Evolutionary conservation across 169 alveolate species (phyloP).

Genomic region (Plasmodium coatneyi): DNA sequence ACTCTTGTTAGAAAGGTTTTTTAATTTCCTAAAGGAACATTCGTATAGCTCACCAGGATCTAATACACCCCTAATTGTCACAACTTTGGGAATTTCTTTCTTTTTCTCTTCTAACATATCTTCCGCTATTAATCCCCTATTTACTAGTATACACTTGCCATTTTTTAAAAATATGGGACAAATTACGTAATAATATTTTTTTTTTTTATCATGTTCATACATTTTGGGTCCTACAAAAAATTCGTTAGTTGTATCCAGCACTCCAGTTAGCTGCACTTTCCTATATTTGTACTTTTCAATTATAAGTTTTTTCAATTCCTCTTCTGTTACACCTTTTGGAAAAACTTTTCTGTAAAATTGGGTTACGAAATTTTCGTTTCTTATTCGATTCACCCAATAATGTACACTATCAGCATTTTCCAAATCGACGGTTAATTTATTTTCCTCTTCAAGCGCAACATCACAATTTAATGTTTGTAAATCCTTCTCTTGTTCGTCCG

Average conservation of each 20-base stretch:
- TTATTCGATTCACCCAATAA: constrained; percentile 44
- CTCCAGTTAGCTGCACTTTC: constrained; percentile 83
- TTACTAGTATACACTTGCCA: constrained; percentile 86
- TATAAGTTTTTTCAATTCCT: constrained; percentile 55
- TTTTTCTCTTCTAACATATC: constrained; percentile 70
- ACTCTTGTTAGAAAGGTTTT: constrained; percentile 64
- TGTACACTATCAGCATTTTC: constrained; percentile 19
- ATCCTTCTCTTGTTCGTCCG: neutral
- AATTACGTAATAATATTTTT: constrained; percentile 80
- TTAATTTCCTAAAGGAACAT: constrained; percentile 27
- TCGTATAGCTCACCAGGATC: constrained; percentile 86
- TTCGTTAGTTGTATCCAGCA: constrained; percentile 85
- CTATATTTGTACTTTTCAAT: constrained; percentile 75
- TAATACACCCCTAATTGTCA: constrained; percentile 87
- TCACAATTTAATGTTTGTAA: neutral
- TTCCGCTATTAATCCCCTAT: constrained; percentile 85
- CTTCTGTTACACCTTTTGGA: constrained; percentile 45
- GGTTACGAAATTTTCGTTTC: constrained; percentile 47
- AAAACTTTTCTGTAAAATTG: constrained; percentile 21
- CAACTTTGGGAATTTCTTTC: constrained; percentile 84
- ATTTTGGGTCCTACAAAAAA: constrained; percentile 88
- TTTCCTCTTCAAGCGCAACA: neutral
- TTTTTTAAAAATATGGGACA: constrained; percentile 87
- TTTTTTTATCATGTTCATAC: constrained; percentile 71
- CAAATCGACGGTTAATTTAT: constrained; percentile 18